Percentiles rank a stretch among this genome's conserved stretches.
phyloP scores from a whole-genome alignment of 1,284 basidiomycete species.

The Ustilago cynodontis region DNA sequence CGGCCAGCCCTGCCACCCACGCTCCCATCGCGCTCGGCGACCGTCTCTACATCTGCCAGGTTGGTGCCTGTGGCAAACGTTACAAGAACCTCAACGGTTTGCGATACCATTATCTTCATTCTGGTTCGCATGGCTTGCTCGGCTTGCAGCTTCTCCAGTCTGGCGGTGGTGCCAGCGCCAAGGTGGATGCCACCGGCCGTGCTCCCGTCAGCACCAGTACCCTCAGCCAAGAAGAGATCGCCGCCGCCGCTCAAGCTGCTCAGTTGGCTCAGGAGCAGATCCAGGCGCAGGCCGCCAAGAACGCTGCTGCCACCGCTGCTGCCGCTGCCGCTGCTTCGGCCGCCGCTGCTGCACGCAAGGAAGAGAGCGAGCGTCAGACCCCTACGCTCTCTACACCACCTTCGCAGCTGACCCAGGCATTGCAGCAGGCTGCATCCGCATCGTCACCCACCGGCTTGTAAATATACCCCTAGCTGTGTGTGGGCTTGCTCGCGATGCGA shows the following conservation, averaged over 20 bases:
- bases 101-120: constrained; percentile 95
- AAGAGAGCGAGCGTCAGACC: constrained; percentile 30
- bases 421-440: constrained; percentile 26
- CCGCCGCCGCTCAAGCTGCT: constrained; percentile 65
- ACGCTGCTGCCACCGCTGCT: constrained; percentile 48
- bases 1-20: constrained; percentile 38
- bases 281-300: constrained; percentile 58
- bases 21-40: constrained; percentile 40
- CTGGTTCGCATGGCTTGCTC: constrained; percentile 81
- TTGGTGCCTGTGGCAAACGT: constrained; percentile 80
- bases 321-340: constrained; percentile 46
- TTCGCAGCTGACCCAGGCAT: constrained; percentile 41
- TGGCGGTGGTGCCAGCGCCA: constrained; percentile 66
- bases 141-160: constrained; percentile 66
- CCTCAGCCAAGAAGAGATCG: constrained; percentile 63
- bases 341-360: constrained; percentile 51
- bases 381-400: constrained; percentile 31
- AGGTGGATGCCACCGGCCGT: constrained; percentile 66
- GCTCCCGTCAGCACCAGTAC: constrained; percentile 66
- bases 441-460: constrained; percentile 33
- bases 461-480: constrained; percentile 1
- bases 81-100: constrained; percentile 82
- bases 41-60: constrained; percentile 66
- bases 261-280: constrained; percentile 61
- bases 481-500: constrained; percentile 9